Base-by-base conservation (phyloP, 768 basidiomycete species). In the Tricholoma furcatifolium region DNA sequence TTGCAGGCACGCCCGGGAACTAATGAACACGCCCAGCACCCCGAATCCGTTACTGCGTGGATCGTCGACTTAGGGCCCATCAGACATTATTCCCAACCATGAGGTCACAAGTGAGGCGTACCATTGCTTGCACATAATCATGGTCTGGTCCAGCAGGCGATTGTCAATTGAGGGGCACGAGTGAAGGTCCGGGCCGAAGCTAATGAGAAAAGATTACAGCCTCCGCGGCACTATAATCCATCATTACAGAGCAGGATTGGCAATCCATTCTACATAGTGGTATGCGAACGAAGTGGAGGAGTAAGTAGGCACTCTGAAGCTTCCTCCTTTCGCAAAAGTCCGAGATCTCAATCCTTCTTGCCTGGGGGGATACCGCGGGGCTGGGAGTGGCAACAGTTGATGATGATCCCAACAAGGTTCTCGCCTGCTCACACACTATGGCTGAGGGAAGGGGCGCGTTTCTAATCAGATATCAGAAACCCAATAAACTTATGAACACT, bases 391-490 rank as follows among this genome's bases (percentile, higher is more conserved):
- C 52, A 4, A 38, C 17, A 38, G 17, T 14, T 38, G 14, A 38
- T 17, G 10, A 47, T 24, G n/a, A n/a, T n/a, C n/a, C 32, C 17
- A 35, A 6, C 14, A 43, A 27, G 27, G 23, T 32, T 34, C 23
- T 9, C 47, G 49, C 45, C n/a, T 36, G 31, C 32, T 36, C 39
- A 34, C 50, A 47, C 27, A 27, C 27, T 7, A 27, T 4, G 27
- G 7, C 39, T 21, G n/a, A 49, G 43, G 53, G 43, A 48, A 27
- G 27, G 36, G 36, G 35, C 11, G 47, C 38, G 24, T 27, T n/a
- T 50, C 43, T 47, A 49, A 55, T 55, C 54, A 51, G 39, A 43
- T 27, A 51, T 51, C 54, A 55, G 50, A 51, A 44, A 24, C 30
- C n/a, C n/a, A n/a, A 24, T 27, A 20, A 27, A 30, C 39, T 27